These are phyloP conservation scores for Margaritispora aquatica DNA, from an alignment of 495 filamentous ascomycete species.

Conservation along the genomic window DNA sequence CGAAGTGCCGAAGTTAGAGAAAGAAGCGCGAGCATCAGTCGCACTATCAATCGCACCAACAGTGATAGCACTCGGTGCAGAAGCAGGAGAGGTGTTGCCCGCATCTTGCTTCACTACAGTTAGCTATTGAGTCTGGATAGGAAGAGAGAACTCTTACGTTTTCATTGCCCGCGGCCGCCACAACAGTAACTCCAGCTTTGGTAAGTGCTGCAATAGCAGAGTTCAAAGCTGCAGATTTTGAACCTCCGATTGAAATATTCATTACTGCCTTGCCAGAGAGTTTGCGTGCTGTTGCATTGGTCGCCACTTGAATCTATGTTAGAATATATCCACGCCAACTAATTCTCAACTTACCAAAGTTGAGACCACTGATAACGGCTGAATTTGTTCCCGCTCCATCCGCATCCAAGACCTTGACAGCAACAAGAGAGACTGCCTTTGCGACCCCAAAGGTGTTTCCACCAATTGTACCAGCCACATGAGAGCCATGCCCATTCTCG, in stretches of 20 bases:
- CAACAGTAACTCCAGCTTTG: conserved; percentile 42
- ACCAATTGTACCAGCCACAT: conserved; percentile 56
- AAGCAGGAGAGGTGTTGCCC: conserved; percentile 44
- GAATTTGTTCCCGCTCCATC: conserved; percentile 42
- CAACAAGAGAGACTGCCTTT: conserved; percentile 52
- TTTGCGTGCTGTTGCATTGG: conserved; percentile 34
- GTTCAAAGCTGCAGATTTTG: conserved; percentile 45
- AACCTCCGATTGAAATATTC: conserved; percentile 51
- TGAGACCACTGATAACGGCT: conserved; percentile 47
- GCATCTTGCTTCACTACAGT: conserved; percentile 26
- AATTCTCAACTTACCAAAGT: conserved; percentile 33
- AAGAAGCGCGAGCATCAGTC: conserved; percentile 39
- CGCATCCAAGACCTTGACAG: conserved; percentile 58
- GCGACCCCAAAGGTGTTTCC: conserved; percentile 55
- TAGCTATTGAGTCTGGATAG: background rate
- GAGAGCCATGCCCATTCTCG: conserved; percentile 58
- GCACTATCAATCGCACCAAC: conserved; percentile 45
- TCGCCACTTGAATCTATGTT: conserved; percentile 29
- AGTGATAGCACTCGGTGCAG: conserved; percentile 48
- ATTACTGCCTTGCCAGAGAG: conserved; percentile 35
- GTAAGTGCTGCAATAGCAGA: conserved; percentile 41
- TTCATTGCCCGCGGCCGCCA: conserved; percentile 49
- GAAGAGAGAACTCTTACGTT: conserved; percentile 11
- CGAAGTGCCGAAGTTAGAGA: conserved; percentile 52
- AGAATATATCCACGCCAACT: no score